Percentiles rank a stretch among this genome's conserved stretches.
Evolutionary conservation across 1,284 basidiomycete species (phyloP).

Genomic region (Puccinia polysora): DNA sequence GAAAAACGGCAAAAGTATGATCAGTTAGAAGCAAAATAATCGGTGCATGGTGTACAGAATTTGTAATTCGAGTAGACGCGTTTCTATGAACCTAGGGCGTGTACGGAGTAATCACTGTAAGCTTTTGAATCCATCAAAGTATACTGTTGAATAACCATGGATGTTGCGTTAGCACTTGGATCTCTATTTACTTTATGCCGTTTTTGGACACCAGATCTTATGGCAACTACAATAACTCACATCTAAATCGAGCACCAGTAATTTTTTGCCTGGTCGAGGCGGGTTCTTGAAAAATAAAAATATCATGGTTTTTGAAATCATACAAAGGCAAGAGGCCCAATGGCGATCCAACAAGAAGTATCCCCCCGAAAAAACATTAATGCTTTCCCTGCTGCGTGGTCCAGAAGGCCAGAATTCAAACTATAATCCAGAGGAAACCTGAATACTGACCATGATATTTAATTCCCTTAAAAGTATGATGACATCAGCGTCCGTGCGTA

Average conservation of each 20-base stretch:
- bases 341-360: not conserved
- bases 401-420: slow-evolving; percentile 66
- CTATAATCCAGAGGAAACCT: not conserved
- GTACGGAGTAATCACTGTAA: slow-evolving; percentile 39
- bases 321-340: too few species aligned
- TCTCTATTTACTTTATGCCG: not conserved
- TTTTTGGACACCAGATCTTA: not conserved
- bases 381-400: too few species aligned
- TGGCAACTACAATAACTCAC: slow-evolving; percentile 59
- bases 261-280: slow-evolving; percentile 65
- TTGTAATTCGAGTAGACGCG: too few species aligned
- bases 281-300: too few species aligned
- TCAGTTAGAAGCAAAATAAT: not conserved
- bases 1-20: not conserved
- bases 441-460: slow-evolving; percentile 34
- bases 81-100: slow-evolving; percentile 38
- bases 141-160: slow-evolving; percentile 7
- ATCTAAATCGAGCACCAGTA: slow-evolving; percentile 81
- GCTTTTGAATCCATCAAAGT: slow-evolving; percentile 44
- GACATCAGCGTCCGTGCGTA: too few species aligned
- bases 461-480: slow-evolving; percentile 26
- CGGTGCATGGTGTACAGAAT: too few species aligned
- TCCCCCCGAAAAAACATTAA: not conserved
- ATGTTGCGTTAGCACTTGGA: not conserved
- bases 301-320: too few species aligned